Conservation (phyloP, 495 filamentous ascomycete genomes). For the Viridothelium virens region DNA sequence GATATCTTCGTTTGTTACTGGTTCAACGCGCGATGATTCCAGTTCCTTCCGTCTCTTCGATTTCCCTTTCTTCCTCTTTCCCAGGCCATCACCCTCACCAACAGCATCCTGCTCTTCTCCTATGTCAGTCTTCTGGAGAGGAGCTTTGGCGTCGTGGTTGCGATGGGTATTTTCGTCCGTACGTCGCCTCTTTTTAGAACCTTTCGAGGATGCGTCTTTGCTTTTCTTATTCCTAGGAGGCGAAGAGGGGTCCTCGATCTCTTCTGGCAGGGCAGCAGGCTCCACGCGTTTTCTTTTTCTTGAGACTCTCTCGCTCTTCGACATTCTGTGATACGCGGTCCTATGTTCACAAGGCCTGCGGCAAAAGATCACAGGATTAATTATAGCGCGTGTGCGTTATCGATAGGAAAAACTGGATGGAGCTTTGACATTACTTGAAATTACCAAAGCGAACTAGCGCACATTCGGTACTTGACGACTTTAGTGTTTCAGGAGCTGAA, state of each 20-base stretch:
- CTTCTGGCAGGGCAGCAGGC: background rate
- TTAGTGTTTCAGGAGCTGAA: background rate
- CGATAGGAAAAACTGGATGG: background rate
- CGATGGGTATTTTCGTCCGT: background rate
- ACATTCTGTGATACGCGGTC: background rate
- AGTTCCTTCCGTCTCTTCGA: background rate
- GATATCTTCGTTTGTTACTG: background rate
- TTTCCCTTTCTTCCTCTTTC: background rate
- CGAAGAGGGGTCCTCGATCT: background rate
- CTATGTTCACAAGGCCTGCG: background rate
- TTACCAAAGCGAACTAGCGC: background rate
- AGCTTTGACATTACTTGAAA: background rate
- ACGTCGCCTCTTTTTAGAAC: background rate
- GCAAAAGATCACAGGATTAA: background rate
- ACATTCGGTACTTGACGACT: background rate
- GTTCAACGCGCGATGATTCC: background rate
- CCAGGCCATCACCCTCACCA: background rate
- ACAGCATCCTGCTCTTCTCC: background rate
- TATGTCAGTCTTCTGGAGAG: too few relatives aligned
- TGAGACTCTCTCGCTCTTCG: background rate
- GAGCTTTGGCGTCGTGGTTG: background rate
- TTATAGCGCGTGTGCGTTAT: background rate
- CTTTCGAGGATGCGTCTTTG: background rate
- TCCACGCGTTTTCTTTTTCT: slow-evolving; percentile 3
- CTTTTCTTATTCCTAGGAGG: background rate